A percentile compares a stretch with the other conserved stretches of the same genome.
Evolutionary conservation across 768 basidiomycete genomes (phyloP).

Genomic region (Gloeopeniophorella convolvens): DNA sequence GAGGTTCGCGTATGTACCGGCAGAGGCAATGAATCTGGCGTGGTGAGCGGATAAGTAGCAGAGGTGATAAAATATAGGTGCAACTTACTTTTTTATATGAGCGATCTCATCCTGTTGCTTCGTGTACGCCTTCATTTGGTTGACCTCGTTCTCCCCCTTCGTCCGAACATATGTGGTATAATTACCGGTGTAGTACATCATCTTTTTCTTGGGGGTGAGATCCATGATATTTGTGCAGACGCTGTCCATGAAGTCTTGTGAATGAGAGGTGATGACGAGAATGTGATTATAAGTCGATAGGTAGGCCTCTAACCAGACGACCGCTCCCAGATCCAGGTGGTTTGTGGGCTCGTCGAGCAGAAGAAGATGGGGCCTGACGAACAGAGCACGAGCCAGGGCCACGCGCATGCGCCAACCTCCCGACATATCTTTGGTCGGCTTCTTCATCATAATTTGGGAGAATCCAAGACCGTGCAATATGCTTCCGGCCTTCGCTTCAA

Average conservation of each 20-base stretch:
- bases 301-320: slow-evolving; percentile 99
- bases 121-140: slow-evolving; percentile 98
- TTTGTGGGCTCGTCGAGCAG: slow-evolving; percentile 91
- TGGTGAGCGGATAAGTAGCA: slow-evolving; percentile 10
- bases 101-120: slow-evolving; percentile 99
- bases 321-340: slow-evolving; percentile 93
- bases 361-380: slow-evolving; percentile 93
- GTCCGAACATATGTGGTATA: slow-evolving; percentile 97
- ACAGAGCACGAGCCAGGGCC: slow-evolving; percentile 90
- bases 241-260: slow-evolving; percentile 98
- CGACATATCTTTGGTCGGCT: slow-evolving; percentile 97
- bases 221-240: slow-evolving; percentile 99
- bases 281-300: slow-evolving; percentile 98
- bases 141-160: slow-evolving; percentile 95
- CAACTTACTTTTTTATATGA: slow-evolving; percentile 90
- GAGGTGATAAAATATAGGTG: neutral
- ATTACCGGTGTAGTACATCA: slow-evolving; percentile 93
- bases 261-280: slow-evolving; percentile 94
- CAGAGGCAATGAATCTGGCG: slow-evolving; percentile 91
- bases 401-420: slow-evolving; percentile 99
- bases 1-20: slow-evolving; percentile 98
- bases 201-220: slow-evolving; percentile 84
- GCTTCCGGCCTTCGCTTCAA: slow-evolving; percentile 91
- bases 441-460: slow-evolving; percentile 84
- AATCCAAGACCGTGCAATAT: slow-evolving; percentile 99